phyloP scores from a whole-genome alignment of 2,329 filamentous ascomycete species.

The Arthrobotrys sphaeroides region DNA sequence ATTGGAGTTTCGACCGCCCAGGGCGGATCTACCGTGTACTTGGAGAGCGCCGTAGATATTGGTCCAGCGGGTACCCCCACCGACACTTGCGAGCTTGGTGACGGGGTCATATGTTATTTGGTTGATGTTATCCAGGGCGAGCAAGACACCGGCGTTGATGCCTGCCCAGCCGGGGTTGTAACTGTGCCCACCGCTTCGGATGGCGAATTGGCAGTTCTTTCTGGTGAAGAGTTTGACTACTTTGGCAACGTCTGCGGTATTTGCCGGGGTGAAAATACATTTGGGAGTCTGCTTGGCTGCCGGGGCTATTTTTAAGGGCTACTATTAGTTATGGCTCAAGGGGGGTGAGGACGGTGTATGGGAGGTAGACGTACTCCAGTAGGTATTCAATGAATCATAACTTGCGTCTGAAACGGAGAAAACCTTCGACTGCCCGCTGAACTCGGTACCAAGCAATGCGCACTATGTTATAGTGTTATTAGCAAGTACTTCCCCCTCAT shows the following conservation, averaged over 20 bases:
- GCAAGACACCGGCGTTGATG: slow-evolving; percentile 66
- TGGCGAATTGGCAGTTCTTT: slow-evolving; percentile 62
- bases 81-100: slow-evolving; percentile 62
- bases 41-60: slow-evolving; percentile 63
- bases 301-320: background rate
- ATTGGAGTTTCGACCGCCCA: slow-evolving; percentile 63
- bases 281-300: background rate
- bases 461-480: background rate
- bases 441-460: background rate
- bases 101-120: slow-evolving; percentile 60
- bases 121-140: slow-evolving; percentile 64
- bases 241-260: background rate
- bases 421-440: background rate
- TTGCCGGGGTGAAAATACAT: background rate
- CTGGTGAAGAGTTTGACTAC: background rate
- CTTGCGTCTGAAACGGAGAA: background rate
- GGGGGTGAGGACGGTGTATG: background rate
- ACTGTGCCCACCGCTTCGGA: slow-evolving; percentile 69
- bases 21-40: slow-evolving; percentile 61
- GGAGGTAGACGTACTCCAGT: background rate
- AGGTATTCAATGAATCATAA: background rate
- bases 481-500: background rate
- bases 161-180: slow-evolving; percentile 65
- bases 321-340: background rate
- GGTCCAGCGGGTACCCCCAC: slow-evolving; percentile 64